Evolutionary conservation across 495 filamentous ascomycete genomes (phyloP).

Genomic region (Pseudomonodictys pantanalensis): DNA sequence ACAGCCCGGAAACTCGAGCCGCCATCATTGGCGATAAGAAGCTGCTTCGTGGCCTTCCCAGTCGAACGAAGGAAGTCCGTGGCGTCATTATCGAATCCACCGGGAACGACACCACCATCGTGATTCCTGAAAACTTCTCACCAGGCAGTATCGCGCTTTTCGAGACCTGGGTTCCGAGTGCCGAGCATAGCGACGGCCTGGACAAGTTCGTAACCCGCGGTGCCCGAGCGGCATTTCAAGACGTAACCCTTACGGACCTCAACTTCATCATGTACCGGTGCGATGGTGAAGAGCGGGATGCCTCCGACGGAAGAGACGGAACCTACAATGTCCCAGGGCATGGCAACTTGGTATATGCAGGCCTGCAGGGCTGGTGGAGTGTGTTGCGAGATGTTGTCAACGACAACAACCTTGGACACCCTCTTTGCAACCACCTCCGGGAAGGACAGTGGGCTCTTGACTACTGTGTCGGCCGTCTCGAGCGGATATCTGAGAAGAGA

Average conservation of each 20-base stretch:
- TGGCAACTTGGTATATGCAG: slow-evolving; percentile 88
- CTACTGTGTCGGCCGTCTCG: slow-evolving; percentile 75
- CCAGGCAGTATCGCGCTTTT: slow-evolving; percentile 93
- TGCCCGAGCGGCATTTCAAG: slow-evolving; percentile 73
- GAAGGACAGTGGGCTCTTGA: slow-evolving; percentile 94
- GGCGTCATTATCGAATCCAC: slow-evolving; percentile 65
- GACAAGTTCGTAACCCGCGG: slow-evolving; percentile 81
- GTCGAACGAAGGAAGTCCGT: slow-evolving; percentile 68
- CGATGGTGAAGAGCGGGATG: slow-evolving; percentile 86
- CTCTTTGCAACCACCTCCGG: slow-evolving; percentile 86
- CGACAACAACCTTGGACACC: slow-evolving; percentile 89
- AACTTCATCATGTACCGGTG: slow-evolving; percentile 92
- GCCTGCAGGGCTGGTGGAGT: slow-evolving; percentile 98
- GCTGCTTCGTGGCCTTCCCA: slow-evolving; percentile 75
- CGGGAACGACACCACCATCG: slow-evolving; percentile 71
- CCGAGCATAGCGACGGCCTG: slow-evolving; percentile 73
- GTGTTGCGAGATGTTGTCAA: slow-evolving; percentile 78
- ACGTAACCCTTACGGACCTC: slow-evolving; percentile 71
- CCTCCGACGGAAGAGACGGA: slow-evolving; percentile 75
- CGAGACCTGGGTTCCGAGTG: slow-evolving; percentile 87
- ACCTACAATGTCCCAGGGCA: slow-evolving; percentile 80
- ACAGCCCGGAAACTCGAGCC: slow-evolving; percentile 59
- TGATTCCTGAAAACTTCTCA: slow-evolving; percentile 75
- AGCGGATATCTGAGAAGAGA: slow-evolving; percentile 62
- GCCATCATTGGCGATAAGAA: slow-evolving; percentile 65